Conservation (phyloP, 2,329 filamentous ascomycete genomes). For the Xylaria sp. region DNA sequence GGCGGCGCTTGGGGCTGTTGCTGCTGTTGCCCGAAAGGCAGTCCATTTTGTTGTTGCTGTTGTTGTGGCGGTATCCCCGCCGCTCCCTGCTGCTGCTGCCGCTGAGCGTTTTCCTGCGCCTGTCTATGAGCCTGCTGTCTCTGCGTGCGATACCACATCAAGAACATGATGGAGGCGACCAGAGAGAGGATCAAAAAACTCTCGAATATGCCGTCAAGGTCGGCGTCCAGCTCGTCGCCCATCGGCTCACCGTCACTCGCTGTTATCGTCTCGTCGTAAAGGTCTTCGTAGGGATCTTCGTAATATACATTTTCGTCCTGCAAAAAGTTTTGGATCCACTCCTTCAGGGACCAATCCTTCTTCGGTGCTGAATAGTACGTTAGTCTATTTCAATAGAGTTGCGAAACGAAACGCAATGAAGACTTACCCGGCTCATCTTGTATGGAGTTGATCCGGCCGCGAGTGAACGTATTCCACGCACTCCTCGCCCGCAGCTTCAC, state of each 20-base stretch:
- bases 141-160: slow-evolving; percentile 85
- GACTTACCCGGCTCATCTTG: slow-evolving; percentile 84
- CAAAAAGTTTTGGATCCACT: slow-evolving; percentile 90
- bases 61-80: slow-evolving; percentile 40
- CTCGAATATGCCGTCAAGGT: slow-evolving; percentile 84
- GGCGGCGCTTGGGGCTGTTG: slow-evolving; percentile 32
- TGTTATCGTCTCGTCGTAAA: slow-evolving; percentile 66
- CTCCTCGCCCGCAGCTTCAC: slow-evolving; percentile 86
- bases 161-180: slow-evolving; percentile 76
- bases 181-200: slow-evolving; percentile 85
- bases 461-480: slow-evolving; percentile 93
- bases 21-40: slow-evolving; percentile 18
- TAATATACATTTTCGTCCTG: slow-evolving; percentile 75
- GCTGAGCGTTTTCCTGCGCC: slow-evolving; percentile 49
- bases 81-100: slow-evolving; percentile 27
- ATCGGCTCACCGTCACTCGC: slow-evolving; percentile 65
- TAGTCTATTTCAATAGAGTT: slow-evolving; percentile 40
- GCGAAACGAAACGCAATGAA: background rate
- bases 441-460: slow-evolving; percentile 92
- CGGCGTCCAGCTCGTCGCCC: slow-evolving; percentile 68
- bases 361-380: slow-evolving; percentile 64
- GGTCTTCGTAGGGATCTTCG: slow-evolving; percentile 67
- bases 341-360: slow-evolving; percentile 80
- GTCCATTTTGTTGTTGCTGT: slow-evolving; percentile 26
- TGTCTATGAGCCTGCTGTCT: slow-evolving; percentile 67